Percentiles rank a stretch among this genome's conserved stretches.
Conservation (phyloP, 176 grass and related monocot species). For the Juncus inflexus region DNA sequence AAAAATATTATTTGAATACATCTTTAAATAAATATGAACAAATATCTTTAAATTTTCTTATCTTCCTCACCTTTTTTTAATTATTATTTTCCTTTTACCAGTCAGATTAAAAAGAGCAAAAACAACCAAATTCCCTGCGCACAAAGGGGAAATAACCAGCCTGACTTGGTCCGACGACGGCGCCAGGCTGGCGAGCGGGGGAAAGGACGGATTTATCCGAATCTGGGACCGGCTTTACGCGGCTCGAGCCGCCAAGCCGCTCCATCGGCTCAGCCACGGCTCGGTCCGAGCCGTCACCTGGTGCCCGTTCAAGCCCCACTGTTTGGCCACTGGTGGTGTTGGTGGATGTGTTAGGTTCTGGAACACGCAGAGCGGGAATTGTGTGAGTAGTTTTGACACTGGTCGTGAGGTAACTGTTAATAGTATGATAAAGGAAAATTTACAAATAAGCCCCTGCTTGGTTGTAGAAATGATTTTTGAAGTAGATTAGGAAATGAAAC, state of each 20-base stretch:
- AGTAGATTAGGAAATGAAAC: too few species aligned
- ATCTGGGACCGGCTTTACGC: constrained; percentile 29
- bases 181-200: constrained; percentile 27
- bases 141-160: constrained; percentile 34
- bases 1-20: background rate
- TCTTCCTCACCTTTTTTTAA: constrained; percentile 1
- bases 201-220: constrained; percentile 31
- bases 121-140: constrained; percentile 5
- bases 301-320: constrained; percentile 33
- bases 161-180: constrained; percentile 34
- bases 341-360: constrained; percentile 37
- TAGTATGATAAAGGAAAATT: background rate
- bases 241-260: constrained; percentile 11
- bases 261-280: constrained; percentile 30
- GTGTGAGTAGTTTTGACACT: constrained; percentile 24
- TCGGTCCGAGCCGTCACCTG: constrained; percentile 36
- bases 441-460: background rate
- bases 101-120: constrained; percentile 22
- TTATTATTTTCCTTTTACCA: background rate
- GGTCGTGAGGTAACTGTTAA: constrained; percentile 20
- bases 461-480: background rate
- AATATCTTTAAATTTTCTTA: background rate
- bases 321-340: constrained; percentile 31
- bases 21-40: too few species aligned
- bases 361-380: constrained; percentile 29